Evolutionary conservation across 306 rosid genomes (phyloP).

Genomic region (Medicago arabica): DNA sequence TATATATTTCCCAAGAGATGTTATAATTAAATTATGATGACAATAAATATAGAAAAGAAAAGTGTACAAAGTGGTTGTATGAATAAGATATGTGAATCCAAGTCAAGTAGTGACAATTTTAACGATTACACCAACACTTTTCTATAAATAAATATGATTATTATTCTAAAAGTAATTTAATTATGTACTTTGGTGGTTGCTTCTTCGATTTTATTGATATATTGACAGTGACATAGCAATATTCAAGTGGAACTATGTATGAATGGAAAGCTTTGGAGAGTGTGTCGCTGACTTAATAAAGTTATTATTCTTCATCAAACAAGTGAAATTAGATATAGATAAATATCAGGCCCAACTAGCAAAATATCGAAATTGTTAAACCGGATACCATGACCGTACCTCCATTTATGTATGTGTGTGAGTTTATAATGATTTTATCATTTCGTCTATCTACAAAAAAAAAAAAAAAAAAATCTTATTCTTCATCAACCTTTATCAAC

Average conservation of each 20-base stretch:
- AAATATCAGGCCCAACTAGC: too few relatives aligned
- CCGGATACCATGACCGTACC: too few relatives aligned
- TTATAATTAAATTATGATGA: background rate
- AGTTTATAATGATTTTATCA: too few relatives aligned
- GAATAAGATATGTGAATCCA: background rate
- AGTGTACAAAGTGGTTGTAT: background rate
- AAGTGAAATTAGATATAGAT: too few relatives aligned
- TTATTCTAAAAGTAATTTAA: background rate
- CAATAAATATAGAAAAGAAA: background rate
- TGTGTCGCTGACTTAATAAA: background rate
- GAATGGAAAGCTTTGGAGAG: background rate
- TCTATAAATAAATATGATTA: background rate
- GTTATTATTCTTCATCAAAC: background rate
- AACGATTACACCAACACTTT: background rate
- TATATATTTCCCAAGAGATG: conserved; percentile 35
- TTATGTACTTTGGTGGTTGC: background rate
- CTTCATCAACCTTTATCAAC: background rate
- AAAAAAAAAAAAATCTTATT: too few relatives aligned
- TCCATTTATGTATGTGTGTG: too few relatives aligned
- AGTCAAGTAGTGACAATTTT: background rate
- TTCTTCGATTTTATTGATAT: background rate
- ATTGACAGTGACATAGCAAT: conserved; percentile 2
- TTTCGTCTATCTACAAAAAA: too few relatives aligned
- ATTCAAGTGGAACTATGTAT: background rate
- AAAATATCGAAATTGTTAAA: too few relatives aligned